phyloP scores from a whole-genome alignment of 2,329 filamentous ascomycete species.

The Clonostachys chloroleuca region DNA sequence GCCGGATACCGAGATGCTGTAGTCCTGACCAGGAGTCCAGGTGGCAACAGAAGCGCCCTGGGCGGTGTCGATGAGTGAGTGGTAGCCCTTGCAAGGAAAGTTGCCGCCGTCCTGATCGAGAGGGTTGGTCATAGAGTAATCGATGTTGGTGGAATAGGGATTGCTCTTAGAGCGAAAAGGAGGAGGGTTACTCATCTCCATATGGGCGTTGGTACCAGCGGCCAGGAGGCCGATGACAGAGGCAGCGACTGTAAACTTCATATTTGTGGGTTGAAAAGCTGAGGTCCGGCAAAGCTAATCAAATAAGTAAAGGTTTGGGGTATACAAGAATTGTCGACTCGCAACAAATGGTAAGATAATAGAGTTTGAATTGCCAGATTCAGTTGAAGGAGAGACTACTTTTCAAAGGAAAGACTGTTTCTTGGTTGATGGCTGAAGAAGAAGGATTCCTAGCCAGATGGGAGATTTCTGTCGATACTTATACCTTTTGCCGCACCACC shows the following conservation, averaged over 20 bases:
- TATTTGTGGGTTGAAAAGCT: conserved; percentile 13
- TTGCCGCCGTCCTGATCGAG: conserved; percentile 55
- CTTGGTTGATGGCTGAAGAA: too few species aligned
- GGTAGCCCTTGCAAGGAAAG: conserved; percentile 69
- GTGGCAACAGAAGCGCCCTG: conserved; percentile 48
- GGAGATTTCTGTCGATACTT: too few species aligned
- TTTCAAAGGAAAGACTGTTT: too few species aligned
- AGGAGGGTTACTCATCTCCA: conserved; percentile 44
- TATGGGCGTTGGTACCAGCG: conserved; percentile 39
- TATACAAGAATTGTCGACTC: too few species aligned
- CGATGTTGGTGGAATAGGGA: conserved; percentile 42
- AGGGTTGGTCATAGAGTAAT: conserved; percentile 68
- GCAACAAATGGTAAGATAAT: too few species aligned
- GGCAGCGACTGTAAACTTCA: conserved; percentile 23
- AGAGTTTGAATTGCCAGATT: too few species aligned
- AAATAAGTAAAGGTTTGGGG: too few species aligned
- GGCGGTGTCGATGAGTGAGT: conserved; percentile 32
- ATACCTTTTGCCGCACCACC: too few species aligned
- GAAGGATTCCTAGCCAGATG: too few species aligned
- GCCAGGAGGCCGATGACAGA: conserved; percentile 25
- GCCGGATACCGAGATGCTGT: conserved; percentile 56
- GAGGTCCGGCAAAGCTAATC: neutral
- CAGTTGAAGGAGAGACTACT: too few species aligned
- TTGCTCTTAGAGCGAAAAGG: conserved; percentile 48
- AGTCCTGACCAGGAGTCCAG: conserved; percentile 53